Conservation (phyloP, 257 asterid genomes). For the Solanum neorickii region DNA sequence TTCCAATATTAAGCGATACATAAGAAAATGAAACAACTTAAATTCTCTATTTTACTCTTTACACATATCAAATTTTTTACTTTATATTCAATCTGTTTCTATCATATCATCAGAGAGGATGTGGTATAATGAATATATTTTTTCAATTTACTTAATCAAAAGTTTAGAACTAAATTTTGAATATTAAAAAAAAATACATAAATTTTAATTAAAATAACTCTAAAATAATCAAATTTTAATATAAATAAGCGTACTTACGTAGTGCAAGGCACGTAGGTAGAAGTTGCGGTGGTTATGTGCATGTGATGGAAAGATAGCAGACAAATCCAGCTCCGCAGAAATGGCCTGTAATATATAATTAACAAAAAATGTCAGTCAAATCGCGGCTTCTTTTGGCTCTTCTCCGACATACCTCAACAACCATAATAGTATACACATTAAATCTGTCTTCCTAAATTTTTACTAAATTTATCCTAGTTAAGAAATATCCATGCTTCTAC, state of each 20-base stretch:
- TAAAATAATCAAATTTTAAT: too few species aligned
- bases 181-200: too few species aligned
- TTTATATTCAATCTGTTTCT: neutral
- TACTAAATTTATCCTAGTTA: slow-evolving; percentile 2
- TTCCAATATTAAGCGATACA: too few species aligned
- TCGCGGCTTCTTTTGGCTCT: neutral
- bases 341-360: neutral
- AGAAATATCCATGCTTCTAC: slow-evolving; percentile 40
- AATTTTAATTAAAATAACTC: too few species aligned
- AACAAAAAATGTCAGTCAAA: neutral
- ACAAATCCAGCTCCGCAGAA: neutral
- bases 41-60: too few species aligned
- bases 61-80: neutral
- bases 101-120: neutral
- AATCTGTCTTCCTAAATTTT: neutral
- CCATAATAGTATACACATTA: neutral
- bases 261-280: slow-evolving; percentile 10
- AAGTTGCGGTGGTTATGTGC: slow-evolving; percentile 5
- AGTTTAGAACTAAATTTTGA: fast-evolving
- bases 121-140: too few species aligned
- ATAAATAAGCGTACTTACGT: neutral
- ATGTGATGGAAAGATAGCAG: neutral
- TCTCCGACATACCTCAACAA: slow-evolving; percentile 37
- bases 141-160: fast-evolving
- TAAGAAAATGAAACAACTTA: too few species aligned